These are phyloP conservation scores for Coemansia aciculifera DNA, from an alignment of 192 early-diverging fungal genomes.

Conservation along the genomic window DNA sequence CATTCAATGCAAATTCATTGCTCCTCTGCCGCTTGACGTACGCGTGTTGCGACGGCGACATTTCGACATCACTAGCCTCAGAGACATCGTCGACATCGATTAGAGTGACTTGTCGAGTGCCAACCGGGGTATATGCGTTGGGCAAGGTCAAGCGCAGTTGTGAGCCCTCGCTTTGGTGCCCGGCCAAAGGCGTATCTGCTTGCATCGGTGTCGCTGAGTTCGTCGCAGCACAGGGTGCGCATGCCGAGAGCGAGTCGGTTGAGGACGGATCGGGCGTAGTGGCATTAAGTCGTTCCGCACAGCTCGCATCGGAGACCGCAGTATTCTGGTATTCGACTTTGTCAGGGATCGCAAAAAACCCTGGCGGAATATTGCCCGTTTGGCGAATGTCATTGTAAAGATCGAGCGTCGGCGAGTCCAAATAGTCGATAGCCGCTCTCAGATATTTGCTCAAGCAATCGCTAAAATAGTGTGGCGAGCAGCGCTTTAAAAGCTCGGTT, in stretches of 20 bases:
- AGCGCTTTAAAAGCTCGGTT: constrained; percentile 11
- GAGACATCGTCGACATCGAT: constrained; percentile 15
- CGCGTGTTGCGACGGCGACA: constrained; percentile 40
- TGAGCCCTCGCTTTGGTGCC: background rate
- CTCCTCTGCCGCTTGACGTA: constrained; percentile 27
- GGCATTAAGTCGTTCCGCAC: background rate
- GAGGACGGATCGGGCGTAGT: background rate
- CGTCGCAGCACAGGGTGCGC: background rate
- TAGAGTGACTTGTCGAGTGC: background rate
- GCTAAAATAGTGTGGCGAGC: constrained; percentile 32
- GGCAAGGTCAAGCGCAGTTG: background rate
- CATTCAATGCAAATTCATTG: background rate
- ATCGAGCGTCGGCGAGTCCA: constrained; percentile 37
- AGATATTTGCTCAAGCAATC: constrained; percentile 22
- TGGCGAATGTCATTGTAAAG: constrained; percentile 34
- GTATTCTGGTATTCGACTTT: background rate
- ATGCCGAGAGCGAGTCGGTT: background rate
- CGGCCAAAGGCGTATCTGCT: background rate
- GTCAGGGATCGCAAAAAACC: constrained; percentile 40
- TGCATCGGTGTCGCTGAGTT: background rate
- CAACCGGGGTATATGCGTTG: background rate
- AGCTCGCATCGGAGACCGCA: background rate
- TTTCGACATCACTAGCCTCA: constrained; percentile 29
- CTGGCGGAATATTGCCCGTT: constrained; percentile 26
- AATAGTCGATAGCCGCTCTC: constrained; percentile 16